Percentiles rank a stretch among this genome's conserved stretches.
phyloP scores from a whole-genome alignment of 306 rosid genomes.

The Vigna angularis region DNA sequence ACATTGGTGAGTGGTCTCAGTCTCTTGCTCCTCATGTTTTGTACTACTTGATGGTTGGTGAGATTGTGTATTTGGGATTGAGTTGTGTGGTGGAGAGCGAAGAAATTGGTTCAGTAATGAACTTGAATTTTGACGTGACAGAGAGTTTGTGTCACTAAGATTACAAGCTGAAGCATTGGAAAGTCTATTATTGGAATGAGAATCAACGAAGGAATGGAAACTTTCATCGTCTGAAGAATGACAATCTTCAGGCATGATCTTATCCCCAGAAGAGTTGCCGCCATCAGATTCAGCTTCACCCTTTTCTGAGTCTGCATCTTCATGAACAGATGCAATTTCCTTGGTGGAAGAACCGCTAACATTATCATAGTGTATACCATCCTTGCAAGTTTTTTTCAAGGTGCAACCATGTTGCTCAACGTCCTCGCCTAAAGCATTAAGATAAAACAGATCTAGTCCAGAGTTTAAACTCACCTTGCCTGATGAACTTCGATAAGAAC shows the following conservation, averaged over 20 bases:
- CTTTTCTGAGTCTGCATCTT: slow-evolving; percentile 56
- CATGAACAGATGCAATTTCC: slow-evolving; percentile 71
- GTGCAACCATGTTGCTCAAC: slow-evolving; percentile 66
- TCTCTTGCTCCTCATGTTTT: slow-evolving; percentile 42
- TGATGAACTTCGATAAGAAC: slow-evolving; percentile 47
- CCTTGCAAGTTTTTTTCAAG: slow-evolving; percentile 41
- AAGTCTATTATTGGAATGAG: slow-evolving; percentile 69
- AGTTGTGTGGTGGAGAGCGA: slow-evolving; percentile 25
- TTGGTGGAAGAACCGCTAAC: slow-evolving; percentile 61
- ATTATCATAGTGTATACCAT: slow-evolving; percentile 50
- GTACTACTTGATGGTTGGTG: slow-evolving; percentile 45
- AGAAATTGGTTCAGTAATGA: slow-evolving; percentile 40
- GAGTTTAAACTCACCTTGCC: slow-evolving; percentile 71
- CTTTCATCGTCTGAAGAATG: slow-evolving; percentile 77
- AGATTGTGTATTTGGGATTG: slow-evolving; percentile 42
- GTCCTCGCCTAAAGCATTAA: slow-evolving; percentile 67
- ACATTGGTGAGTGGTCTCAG: slow-evolving; percentile 38
- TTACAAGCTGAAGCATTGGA: slow-evolving; percentile 77
- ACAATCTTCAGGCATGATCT: slow-evolving; percentile 48
- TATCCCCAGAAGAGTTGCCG: slow-evolving; percentile 46
- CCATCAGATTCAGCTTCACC: slow-evolving; percentile 57
- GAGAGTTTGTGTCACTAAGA: slow-evolving; percentile 50
- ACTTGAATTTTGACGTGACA: slow-evolving; percentile 50
- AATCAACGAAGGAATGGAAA: slow-evolving; percentile 83
- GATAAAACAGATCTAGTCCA: slow-evolving; percentile 76